phyloP scores from a whole-genome alignment of 1,284 basidiomycete species.

The Trametes sp. region DNA sequence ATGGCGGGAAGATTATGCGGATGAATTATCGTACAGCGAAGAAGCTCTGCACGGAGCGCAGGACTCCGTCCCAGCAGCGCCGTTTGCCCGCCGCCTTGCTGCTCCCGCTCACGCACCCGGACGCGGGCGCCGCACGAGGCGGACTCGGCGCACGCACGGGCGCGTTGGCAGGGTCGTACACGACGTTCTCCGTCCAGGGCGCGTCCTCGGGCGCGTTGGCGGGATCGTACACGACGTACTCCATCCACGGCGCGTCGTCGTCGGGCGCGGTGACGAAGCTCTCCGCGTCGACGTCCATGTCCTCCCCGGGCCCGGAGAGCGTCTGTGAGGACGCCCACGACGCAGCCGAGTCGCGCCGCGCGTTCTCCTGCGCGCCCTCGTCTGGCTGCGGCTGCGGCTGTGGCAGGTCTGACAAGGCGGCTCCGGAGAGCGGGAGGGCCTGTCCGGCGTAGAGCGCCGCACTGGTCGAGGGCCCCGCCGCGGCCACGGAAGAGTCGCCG shows the following conservation, averaged over 20 bases:
- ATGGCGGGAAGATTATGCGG: no score
- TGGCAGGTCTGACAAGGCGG: no score
- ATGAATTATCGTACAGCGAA: background rate
- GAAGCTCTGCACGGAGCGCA: background rate
- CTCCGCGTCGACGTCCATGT: background rate
- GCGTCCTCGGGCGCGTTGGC: background rate
- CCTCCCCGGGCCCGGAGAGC: background rate
- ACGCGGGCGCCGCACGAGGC: background rate
- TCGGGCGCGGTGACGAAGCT: slow-evolving; percentile 10
- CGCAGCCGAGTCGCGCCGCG: background rate
- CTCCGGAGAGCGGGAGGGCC: no score
- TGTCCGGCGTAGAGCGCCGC: no score
- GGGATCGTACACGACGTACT: slow-evolving; percentile 9
- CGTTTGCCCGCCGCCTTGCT: background rate
- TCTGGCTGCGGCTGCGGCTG: background rate
- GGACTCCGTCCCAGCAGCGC: slow-evolving; percentile 12
- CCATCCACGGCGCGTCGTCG: background rate
- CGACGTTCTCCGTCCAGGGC: background rate
- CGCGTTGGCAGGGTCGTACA: background rate
- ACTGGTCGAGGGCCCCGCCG: background rate
- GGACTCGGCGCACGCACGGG: background rate
- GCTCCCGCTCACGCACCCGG: no score
- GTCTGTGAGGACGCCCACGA: background rate
- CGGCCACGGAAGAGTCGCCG: background rate
- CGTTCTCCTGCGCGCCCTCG: no score